Conservation (phyloP, 2,329 filamentous ascomycete species). For the Aspergillus unguis region DNA sequence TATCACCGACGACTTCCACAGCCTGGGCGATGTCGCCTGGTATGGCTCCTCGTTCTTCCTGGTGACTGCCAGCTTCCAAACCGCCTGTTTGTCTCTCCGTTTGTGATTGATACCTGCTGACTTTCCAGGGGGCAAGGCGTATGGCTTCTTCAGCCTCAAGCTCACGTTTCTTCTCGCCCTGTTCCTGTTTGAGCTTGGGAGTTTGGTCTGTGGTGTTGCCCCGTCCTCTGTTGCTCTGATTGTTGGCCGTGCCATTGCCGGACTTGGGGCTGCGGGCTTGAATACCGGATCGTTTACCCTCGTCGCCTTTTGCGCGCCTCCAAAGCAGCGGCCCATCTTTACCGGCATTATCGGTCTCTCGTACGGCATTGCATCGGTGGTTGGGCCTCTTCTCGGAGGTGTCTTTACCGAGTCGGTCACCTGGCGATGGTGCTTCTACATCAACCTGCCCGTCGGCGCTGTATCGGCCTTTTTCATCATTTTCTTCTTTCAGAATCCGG, state of each 20-base stretch:
- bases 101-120: too few relatives aligned
- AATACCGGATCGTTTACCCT: background rate
- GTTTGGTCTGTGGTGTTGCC: background rate
- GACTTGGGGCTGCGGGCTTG: background rate
- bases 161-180: background rate
- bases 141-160: background rate
- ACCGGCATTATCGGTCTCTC: background rate
- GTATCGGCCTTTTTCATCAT: slow-evolving; percentile 44
- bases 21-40: background rate
- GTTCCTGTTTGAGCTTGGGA: background rate
- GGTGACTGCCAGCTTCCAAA: background rate
- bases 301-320: background rate
- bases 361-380: background rate
- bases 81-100: too few relatives aligned
- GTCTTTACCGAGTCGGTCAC: slow-evolving; percentile 17
- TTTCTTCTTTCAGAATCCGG: slow-evolving; percentile 1
- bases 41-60: background rate
- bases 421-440: slow-evolving; percentile 51
- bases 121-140: background rate
- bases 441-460: slow-evolving; percentile 54
- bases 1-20: background rate
- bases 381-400: slow-evolving; percentile 12
- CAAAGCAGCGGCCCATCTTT: background rate
- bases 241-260: background rate
- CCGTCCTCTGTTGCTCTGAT: background rate